phyloP scores from a whole-genome alignment of 164 flowering plant genomes.

The Cinnamomum chago region DNA sequence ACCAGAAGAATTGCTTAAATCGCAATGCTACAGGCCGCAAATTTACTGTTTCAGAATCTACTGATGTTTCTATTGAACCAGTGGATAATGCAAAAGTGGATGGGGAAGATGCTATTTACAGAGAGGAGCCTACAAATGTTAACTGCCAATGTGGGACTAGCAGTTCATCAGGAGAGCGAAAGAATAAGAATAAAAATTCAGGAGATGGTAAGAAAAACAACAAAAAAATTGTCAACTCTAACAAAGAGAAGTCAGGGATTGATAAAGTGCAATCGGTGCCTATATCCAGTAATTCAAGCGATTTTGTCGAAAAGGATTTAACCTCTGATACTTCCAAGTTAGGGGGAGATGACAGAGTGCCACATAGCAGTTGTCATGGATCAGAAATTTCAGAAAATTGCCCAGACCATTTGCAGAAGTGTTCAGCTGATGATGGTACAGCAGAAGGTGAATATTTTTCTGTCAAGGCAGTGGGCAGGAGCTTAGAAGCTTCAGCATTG shows the following conservation, averaged over 20 bases:
- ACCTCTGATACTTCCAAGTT: slow-evolving; percentile 20
- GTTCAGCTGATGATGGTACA: slow-evolving; percentile 22
- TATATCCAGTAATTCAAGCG: slow-evolving; percentile 17
- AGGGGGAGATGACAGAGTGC: slow-evolving; percentile 21
- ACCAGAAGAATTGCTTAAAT: slow-evolving; percentile 53
- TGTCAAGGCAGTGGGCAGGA: slow-evolving; percentile 25
- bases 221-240: slow-evolving; percentile 26
- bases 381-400: slow-evolving; percentile 12
- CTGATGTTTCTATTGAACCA: slow-evolving; percentile 15
- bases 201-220: slow-evolving; percentile 35
- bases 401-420: slow-evolving; percentile 18
- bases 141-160: slow-evolving; percentile 16
- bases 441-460: slow-evolving; percentile 24
- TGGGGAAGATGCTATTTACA: slow-evolving; percentile 27
- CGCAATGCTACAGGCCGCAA: slow-evolving; percentile 35
- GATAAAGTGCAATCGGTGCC: slow-evolving; percentile 23
- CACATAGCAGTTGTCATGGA: slow-evolving; percentile 11
- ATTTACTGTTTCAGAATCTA: slow-evolving; percentile 36
- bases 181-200: slow-evolving; percentile 12
- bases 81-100: slow-evolving; percentile 23
- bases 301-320: slow-evolving; percentile 16
- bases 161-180: slow-evolving; percentile 14
- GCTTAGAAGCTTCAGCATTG: slow-evolving; percentile 30
- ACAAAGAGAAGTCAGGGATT: slow-evolving; percentile 29
- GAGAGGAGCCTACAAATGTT: slow-evolving; percentile 36